Percentiles rank a stretch among this genome's conserved stretches.
These are phyloP conservation scores for Trypanosomatidae sp. DNA, from an alignment of 208 protist species.

Conservation along the genomic window DNA sequence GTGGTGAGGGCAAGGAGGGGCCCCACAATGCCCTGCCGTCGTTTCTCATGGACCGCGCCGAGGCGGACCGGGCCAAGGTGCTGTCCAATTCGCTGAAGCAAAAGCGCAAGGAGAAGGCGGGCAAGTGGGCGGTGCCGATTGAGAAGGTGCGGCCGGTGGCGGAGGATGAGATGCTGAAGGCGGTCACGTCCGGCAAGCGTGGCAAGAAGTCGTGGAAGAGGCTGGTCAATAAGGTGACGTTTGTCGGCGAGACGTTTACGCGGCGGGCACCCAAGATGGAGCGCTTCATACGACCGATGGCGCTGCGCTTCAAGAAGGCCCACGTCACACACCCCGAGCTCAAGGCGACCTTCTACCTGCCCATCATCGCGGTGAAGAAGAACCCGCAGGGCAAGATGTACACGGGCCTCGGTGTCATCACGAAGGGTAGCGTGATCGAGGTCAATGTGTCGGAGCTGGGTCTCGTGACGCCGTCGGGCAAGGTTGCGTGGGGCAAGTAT, in stretches of 20 bases:
- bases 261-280: constrained; percentile 99
- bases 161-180: constrained; percentile 99
- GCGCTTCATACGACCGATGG: constrained; percentile 99
- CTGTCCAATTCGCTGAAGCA: constrained; percentile 99
- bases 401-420: constrained; percentile 99
- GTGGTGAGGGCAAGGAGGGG: constrained; percentile 82
- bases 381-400: constrained; percentile 98
- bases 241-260: constrained; percentile 99
- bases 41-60: constrained; percentile 98
- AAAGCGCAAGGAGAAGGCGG: constrained; percentile 99
- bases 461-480: constrained; percentile 98
- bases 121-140: constrained; percentile 99
- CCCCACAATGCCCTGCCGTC: constrained; percentile 97
- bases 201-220: constrained; percentile 99
- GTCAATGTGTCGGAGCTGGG: constrained; percentile 99
- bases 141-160: constrained; percentile 97
- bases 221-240: constrained; percentile 99
- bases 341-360: constrained; percentile 98
- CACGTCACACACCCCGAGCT: constrained; percentile 99
- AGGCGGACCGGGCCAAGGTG: constrained; percentile 95
- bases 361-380: constrained; percentile 99
- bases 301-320: constrained; percentile 97
- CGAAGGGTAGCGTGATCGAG: constrained; percentile 99
- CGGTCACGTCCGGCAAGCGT: constrained; percentile 91
- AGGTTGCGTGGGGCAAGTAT: constrained; percentile 98